These are phyloP conservation scores for Scedosporium aurantiacum DNA, from an alignment of 2,329 filamentous ascomycete species.

Conservation along the genomic window DNA sequence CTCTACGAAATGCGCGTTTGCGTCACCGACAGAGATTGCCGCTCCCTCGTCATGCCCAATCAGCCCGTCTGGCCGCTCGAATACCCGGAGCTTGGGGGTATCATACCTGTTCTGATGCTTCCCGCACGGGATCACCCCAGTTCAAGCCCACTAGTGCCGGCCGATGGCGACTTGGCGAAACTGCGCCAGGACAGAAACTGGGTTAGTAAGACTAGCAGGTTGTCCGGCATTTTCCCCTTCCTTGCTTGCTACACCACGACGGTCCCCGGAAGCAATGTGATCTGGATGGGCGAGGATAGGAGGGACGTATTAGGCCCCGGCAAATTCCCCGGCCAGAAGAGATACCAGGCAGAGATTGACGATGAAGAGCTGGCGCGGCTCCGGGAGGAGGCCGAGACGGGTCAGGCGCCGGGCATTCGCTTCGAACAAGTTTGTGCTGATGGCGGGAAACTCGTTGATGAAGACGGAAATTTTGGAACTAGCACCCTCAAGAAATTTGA, in stretches of 20 bases:
- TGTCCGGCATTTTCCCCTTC: slow-evolving; percentile 32
- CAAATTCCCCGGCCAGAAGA: slow-evolving; percentile 26
- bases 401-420: background rate
- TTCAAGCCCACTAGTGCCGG: background rate
- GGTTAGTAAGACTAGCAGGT: slow-evolving; percentile 14
- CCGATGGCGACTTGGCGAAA: background rate
- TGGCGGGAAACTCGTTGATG: background rate
- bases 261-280: slow-evolving; percentile 22
- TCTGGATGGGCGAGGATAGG: slow-evolving; percentile 32
- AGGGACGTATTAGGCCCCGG: slow-evolving; percentile 29
- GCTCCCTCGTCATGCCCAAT: slow-evolving; percentile 16
- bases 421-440: background rate
- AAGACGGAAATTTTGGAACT: background rate
- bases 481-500: background rate
- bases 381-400: background rate
- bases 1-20: slow-evolving; percentile 25
- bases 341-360: background rate
- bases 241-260: slow-evolving; percentile 28
- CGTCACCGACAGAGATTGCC: slow-evolving; percentile 16
- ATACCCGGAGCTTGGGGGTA: slow-evolving; percentile 9
- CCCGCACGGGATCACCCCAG: background rate
- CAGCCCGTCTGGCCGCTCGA: slow-evolving; percentile 11
- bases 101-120: slow-evolving; percentile 11
- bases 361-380: background rate
- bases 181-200: background rate